Conservation (phyloP, 768 basidiomycete species). For the Strobilomyces confusus region DNA sequence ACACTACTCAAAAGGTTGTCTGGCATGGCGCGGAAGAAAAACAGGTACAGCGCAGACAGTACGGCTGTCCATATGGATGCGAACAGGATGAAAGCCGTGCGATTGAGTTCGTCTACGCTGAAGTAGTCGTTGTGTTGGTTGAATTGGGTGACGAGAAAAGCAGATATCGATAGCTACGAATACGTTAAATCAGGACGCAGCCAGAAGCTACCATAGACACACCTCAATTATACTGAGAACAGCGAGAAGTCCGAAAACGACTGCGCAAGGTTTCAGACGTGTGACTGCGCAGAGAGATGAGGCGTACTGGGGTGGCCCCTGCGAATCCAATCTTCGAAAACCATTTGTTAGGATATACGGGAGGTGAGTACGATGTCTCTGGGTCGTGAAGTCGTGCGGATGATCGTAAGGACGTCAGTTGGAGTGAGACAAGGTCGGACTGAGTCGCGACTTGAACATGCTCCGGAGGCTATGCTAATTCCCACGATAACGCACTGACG, state of each 20-base stretch:
- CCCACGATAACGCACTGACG: conserved; percentile 20
- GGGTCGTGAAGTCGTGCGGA: conserved; percentile 28
- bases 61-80: conserved; percentile 68
- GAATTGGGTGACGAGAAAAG: conserved; percentile 66
- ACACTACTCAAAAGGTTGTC: conserved; percentile 55
- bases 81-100: conserved; percentile 67
- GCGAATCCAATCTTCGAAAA: conserved; percentile 39
- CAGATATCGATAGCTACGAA: conserved; percentile 59
- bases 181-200: background rate
- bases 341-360: conserved; percentile 27
- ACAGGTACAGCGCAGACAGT: conserved; percentile 46
- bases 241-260: conserved; percentile 46
- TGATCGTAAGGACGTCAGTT: conserved; percentile 15
- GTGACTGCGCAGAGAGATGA: background rate
- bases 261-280: conserved; percentile 35
- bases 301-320: conserved; percentile 55
- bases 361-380: conserved; percentile 13
- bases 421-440: background rate
- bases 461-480: conserved; percentile 20
- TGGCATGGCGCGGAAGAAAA: conserved; percentile 51
- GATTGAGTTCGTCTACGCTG: conserved; percentile 48
- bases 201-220: conserved; percentile 3
- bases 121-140: conserved; percentile 52
- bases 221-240: conserved; percentile 69
- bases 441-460: conserved; percentile 21